phyloP scores from a whole-genome alignment of 2,329 filamentous ascomycete genomes.

The Pseudogymnoascus sp. region DNA sequence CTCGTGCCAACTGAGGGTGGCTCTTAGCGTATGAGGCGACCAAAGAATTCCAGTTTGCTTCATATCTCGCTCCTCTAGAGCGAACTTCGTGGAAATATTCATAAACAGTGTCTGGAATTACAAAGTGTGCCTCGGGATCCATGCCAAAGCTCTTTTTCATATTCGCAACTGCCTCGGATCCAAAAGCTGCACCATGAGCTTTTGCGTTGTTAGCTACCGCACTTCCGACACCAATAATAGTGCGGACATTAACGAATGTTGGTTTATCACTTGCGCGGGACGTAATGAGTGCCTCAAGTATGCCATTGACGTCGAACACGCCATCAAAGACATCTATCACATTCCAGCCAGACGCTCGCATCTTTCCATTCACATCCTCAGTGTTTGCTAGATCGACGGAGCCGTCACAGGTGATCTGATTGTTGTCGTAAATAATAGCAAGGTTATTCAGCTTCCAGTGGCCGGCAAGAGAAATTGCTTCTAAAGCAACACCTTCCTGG shows the following conservation, averaged over 20 bases:
- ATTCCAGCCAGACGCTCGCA: constrained; percentile 43
- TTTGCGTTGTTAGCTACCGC: constrained; percentile 25
- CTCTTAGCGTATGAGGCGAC: no score
- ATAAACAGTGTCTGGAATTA: constrained; percentile 39
- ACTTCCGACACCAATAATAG: constrained; percentile 42
- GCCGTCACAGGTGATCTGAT: constrained; percentile 46
- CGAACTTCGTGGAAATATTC: no score
- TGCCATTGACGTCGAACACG: constrained; percentile 21
- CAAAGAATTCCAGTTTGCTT: no score
- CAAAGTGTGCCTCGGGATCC: constrained; percentile 33
- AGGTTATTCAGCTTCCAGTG: constrained; percentile 44
- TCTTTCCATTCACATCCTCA: constrained; percentile 45
- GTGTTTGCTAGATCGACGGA: constrained; percentile 40
- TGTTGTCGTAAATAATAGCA: constrained; percentile 45
- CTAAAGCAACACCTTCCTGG: constrained; percentile 45
- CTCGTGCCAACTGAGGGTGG: no score
- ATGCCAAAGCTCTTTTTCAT: constrained; percentile 37
- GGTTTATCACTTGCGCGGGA: constrained; percentile 35
- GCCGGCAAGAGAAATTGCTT: constrained; percentile 44
- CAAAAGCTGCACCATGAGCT: constrained; percentile 23
- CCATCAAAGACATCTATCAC: constrained; percentile 44
- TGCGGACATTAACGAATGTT: constrained; percentile 46
- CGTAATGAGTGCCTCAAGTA: no score
- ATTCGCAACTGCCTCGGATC: not conserved
- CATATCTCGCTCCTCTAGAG: no score